Conservation (phyloP, 257 asterid species). For the Dorcoceras hygrometricum region DNA sequence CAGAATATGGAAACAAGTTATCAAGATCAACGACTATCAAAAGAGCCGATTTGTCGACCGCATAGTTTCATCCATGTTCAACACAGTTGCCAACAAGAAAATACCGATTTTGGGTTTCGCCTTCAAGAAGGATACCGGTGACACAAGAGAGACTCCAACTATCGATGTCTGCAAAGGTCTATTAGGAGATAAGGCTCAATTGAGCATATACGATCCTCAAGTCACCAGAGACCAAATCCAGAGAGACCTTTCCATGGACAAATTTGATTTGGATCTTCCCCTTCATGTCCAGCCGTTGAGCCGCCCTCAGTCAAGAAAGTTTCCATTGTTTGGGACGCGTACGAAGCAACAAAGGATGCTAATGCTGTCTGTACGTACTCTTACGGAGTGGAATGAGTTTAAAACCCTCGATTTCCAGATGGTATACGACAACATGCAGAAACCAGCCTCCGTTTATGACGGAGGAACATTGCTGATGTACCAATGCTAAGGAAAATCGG, state of each 20-base stretch:
- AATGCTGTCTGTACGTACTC: constrained; percentile 37
- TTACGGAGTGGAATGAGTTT: constrained; percentile 45
- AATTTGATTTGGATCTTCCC: constrained; percentile 51
- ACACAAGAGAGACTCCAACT: constrained; percentile 52
- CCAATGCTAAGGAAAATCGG: constrained; percentile 37
- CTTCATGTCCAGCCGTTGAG: constrained; percentile 33
- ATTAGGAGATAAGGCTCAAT: constrained; percentile 38
- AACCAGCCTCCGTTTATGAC: constrained; percentile 38
- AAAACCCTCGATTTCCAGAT: constrained; percentile 31
- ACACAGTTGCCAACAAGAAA: constrained; percentile 46
- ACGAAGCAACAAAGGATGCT: constrained; percentile 39
- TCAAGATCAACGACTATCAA: constrained; percentile 51
- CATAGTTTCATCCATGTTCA: constrained; percentile 50
- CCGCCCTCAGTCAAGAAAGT: constrained; percentile 27
- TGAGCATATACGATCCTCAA: constrained; percentile 54
- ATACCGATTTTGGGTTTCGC: constrained; percentile 49
- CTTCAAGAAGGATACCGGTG: constrained; percentile 57
- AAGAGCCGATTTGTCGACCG: constrained; percentile 45
- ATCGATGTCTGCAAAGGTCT: constrained; percentile 51
- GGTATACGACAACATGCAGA: constrained; percentile 36
- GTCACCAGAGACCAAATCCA: constrained; percentile 41
- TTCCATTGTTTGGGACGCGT: constrained; percentile 31
- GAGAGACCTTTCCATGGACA: constrained; percentile 41
- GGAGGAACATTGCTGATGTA: constrained; percentile 34
- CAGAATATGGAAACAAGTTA: constrained; percentile 56